Evolutionary conservation across 768 basidiomycete species (phyloP), one percentile per base, ranked within the genome.

Genomic region (Gautieria morchelliformis): DNA sequence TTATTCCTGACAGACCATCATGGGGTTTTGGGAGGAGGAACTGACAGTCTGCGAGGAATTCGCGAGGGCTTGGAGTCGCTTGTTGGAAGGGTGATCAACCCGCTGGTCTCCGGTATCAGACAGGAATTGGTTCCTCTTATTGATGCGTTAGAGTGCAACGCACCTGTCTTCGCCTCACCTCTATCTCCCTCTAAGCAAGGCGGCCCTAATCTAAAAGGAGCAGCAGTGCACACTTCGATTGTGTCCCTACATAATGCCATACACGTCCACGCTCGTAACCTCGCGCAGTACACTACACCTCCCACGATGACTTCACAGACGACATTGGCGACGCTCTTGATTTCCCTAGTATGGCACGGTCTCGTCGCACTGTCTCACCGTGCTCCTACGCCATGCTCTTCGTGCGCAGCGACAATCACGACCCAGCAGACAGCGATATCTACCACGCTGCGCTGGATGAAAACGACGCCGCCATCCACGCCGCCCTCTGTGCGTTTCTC

Each of bases 31-130:
- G 81, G 78, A 19, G 42, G 52, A 1, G 42, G 52, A 1, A 44
- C 55, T n/a, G 87, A 90, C 60, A 85, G 85, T 1, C 69, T 92
- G 51, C 85, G 81, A 65, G 65, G 74, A 39, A 78, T 86, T 58
- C 78, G 85, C n/a, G 83, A 87, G 60, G 83, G 84, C 5, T 75
- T 92, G 40, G 72, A 80, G 20, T 88, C 85, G 39, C 66, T 89
- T 58, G 72, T 89, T 59, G 81, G 74, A 64, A 77, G 87, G 42
- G 81, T 89, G 30, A 70, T 83, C 50, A 79, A 81, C 41, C 87
- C 87, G 2, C 65, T 89, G 63, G 73, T 88, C 17, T 67, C 71
- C 41, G 77, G 76, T 32, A 79, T 91, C 64, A 83, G 79, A 63
- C 72, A 72, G 46, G 83, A 85, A 57, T 66, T 91, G 46, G 70